Evolutionary conservation across 2,329 filamentous ascomycete genomes (phyloP).

Genomic region (Stagonosporopsis tanaceti): DNA sequence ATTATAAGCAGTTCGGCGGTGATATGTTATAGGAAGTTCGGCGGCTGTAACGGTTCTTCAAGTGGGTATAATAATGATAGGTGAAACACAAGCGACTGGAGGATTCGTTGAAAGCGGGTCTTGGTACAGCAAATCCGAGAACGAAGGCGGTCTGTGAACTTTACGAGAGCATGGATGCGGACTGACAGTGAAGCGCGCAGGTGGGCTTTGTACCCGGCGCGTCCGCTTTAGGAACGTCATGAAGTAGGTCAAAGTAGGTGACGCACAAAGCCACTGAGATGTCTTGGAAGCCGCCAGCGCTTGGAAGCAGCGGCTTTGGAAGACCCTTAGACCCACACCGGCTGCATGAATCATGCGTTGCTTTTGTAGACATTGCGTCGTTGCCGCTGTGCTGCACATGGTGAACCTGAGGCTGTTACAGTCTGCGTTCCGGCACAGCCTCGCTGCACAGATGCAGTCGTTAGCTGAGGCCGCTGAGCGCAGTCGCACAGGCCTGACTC

Average conservation of each 20-base stretch:
- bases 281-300: constrained; percentile 25
- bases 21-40: constrained; percentile 6
- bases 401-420: constrained; percentile 17
- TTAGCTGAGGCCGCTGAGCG: constrained; percentile 6
- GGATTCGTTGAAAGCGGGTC: constrained; percentile 22
- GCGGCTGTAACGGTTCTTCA: constrained; percentile 15
- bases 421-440: constrained; percentile 13
- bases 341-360: constrained; percentile 17
- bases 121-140: constrained; percentile 19
- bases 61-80: constrained; percentile 17
- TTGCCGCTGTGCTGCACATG: constrained; percentile 9
- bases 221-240: constrained; percentile 31
- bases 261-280: constrained; percentile 18
- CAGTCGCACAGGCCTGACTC: neutral
- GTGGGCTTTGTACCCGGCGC: constrained; percentile 33
- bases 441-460: constrained; percentile 3
- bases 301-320: constrained; percentile 13
- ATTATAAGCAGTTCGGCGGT: constrained; percentile 2
- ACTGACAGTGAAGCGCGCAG: constrained; percentile 23
- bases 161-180: constrained; percentile 24
- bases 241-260: constrained; percentile 21
- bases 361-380: constrained; percentile 12
- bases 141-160: constrained; percentile 22
- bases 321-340: constrained; percentile 12
- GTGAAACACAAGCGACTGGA: constrained; percentile 23